These are phyloP conservation scores for Dalbergia cochinchinensis DNA, from an alignment of 306 rosid genomes.

Conservation along the genomic window DNA sequence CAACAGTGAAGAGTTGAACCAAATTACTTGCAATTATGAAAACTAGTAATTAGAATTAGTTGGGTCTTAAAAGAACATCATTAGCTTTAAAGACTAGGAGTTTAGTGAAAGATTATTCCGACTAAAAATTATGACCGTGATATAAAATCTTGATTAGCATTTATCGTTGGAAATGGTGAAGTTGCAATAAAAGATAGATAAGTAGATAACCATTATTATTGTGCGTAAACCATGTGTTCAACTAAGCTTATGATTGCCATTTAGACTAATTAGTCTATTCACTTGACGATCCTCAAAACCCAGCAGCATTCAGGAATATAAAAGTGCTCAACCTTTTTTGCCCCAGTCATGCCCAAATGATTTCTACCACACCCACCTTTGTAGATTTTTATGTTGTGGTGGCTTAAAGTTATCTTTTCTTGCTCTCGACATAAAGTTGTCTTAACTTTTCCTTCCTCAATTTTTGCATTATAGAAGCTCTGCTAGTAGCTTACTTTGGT, in stretches of 20 bases:
- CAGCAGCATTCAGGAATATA: neutral
- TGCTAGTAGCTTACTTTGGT: neutral
- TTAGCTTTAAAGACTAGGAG: neutral
- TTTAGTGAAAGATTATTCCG: neutral
- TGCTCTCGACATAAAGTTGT: neutral
- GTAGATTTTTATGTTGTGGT: neutral
- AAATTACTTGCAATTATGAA: neutral
- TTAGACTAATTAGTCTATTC: neutral
- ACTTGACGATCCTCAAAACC: neutral
- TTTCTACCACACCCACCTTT: constrained; percentile 2
- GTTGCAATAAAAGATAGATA: neutral
- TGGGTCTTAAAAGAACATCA: constrained; percentile 20
- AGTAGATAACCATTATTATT: neutral
- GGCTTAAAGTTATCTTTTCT: constrained; percentile 22
- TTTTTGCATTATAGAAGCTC: neutral
- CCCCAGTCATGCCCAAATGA: constrained; percentile 36
- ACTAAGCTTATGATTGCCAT: constrained; percentile 29
- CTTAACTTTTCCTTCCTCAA: neutral
- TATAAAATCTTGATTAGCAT: neutral
- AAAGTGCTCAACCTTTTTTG: neutral
- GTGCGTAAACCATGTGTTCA: constrained; percentile 30
- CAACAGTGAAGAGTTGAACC: neutral
- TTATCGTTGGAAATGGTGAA: constrained; percentile 38
- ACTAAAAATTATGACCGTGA: constrained; percentile 11
- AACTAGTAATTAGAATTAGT: constrained; percentile 1